Conservation (phyloP, 306 rosid species). For the Medicago arabica region DNA sequence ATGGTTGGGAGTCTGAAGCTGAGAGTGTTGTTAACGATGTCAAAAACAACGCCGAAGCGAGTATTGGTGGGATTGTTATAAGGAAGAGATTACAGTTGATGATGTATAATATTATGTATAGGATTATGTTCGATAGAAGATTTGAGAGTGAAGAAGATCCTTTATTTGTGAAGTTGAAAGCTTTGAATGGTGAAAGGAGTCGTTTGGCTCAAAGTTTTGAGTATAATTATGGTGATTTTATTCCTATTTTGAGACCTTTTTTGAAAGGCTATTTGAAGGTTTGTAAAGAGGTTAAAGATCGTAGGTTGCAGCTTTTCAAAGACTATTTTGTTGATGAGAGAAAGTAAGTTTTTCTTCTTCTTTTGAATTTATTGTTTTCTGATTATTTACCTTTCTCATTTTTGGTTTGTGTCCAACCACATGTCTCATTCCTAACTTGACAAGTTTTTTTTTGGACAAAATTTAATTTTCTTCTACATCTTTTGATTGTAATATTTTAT, state of each 20-base stretch:
- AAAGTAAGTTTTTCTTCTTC: constrained; percentile 57
- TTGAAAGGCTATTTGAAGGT: constrained; percentile 77
- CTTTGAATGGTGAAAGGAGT: constrained; percentile 82
- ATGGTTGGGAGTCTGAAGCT: constrained; percentile 81
- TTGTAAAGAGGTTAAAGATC: constrained; percentile 83
- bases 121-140: constrained; percentile 82
- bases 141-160: constrained; percentile 84
- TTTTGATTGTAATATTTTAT: no score
- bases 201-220: constrained; percentile 92
- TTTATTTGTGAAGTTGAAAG: constrained; percentile 58
- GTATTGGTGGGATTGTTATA: constrained; percentile 61
- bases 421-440: no score
- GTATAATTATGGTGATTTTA: constrained; percentile 85
- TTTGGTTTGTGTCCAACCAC: neutral
- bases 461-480: no score
- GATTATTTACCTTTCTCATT: neutral
- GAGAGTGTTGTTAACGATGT: constrained; percentile 78
- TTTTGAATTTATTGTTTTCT: no score
- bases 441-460: no score
- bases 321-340: constrained; percentile 85
- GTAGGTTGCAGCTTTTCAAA: constrained; percentile 76
- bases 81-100: constrained; percentile 70
- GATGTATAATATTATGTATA: constrained; percentile 95
- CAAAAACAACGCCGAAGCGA: constrained; percentile 52
- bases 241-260: constrained; percentile 87